Conservation (phyloP, 768 basidiomycete genomes). For the Hemileccinum rubropunctum region DNA sequence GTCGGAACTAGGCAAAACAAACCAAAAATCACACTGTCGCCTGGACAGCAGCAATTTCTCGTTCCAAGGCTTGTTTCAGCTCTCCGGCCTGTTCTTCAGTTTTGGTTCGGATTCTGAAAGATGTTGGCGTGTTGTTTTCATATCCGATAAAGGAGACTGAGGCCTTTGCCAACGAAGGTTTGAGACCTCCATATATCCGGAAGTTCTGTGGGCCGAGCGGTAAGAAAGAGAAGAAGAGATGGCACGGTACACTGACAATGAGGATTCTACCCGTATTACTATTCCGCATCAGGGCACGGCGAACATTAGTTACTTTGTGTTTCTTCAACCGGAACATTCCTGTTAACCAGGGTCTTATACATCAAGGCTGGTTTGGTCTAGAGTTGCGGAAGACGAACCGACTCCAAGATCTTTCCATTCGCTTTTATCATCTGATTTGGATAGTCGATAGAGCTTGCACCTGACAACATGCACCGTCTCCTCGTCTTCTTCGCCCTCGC, state of each 20-base stretch:
- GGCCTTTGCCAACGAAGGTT: conserved; percentile 50
- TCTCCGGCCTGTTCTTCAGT: conserved; percentile 55
- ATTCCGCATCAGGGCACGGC: conserved; percentile 69
- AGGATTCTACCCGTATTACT: conserved; percentile 72
- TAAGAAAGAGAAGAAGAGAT: not conserved
- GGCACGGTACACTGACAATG: conserved; percentile 49
- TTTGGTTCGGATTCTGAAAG: conserved; percentile 61
- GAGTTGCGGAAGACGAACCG: conserved; percentile 43
- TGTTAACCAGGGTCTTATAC: conserved; percentile 23
- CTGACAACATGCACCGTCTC: conserved; percentile 58
- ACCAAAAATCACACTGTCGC: conserved; percentile 8
- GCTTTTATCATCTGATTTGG: conserved; percentile 43
- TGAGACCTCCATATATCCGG: conserved; percentile 58
- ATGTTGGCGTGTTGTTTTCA: conserved; percentile 50
- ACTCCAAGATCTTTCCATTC: conserved; percentile 68
- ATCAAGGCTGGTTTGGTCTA: not conserved
- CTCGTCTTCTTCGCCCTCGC: conserved; percentile 81
- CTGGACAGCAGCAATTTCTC: conserved; percentile 54
- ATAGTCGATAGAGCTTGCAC: conserved; percentile 62
- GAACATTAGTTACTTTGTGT: conserved; percentile 57
- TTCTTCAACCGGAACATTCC: conserved; percentile 72
- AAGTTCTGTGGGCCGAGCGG: conserved; percentile 58
- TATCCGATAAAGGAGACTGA: conserved; percentile 67
- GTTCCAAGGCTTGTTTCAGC: conserved; percentile 58
- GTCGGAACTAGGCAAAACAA: not conserved